Percentiles rank a stretch among this genome's conserved stretches.
phyloP scores from a whole-genome alignment of 148 eudicot genomes.

The Pouteria glomerata region DNA sequence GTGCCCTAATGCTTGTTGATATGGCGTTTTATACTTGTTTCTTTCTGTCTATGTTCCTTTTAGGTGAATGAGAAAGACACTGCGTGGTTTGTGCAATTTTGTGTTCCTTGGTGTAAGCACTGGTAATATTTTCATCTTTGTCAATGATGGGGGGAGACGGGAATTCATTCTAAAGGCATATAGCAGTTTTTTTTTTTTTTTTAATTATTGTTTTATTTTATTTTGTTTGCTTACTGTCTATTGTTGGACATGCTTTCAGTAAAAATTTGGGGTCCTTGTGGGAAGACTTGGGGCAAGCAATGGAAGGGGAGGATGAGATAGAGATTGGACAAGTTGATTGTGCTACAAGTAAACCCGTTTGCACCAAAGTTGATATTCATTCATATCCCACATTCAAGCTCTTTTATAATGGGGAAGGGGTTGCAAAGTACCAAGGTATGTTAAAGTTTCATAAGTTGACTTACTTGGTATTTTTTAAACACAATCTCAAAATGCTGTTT shows the following conservation, averaged over 20 bases:
- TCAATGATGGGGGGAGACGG: neutral
- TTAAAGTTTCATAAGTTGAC: neutral
- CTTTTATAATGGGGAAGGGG: constrained; percentile 95
- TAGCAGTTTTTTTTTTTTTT: too few relatives aligned
- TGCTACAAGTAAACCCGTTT: constrained; percentile 63
- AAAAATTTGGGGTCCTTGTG: constrained; percentile 85
- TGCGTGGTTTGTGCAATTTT: constrained; percentile 87
- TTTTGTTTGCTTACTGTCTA: neutral
- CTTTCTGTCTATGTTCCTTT: neutral
- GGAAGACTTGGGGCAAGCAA: constrained; percentile 86
- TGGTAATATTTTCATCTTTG: constrained; percentile 45
- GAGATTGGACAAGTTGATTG: constrained; percentile 94
- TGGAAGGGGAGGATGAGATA: constrained; percentile 97
- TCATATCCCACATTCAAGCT: constrained; percentile 97
- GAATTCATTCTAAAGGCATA: neutral
- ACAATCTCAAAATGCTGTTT: too few relatives aligned
- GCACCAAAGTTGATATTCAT: constrained; percentile 81
- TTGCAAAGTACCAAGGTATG: constrained; percentile 73
- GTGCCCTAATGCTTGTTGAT: neutral
- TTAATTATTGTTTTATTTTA: neutral
- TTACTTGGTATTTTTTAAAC: neutral
- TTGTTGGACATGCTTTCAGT: constrained; percentile 32
- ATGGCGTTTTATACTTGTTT: neutral
- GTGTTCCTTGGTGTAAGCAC: constrained; percentile 99
- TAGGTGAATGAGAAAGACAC: constrained; percentile 96